Evolutionary conservation across 2,329 filamentous ascomycete genomes (phyloP), one percentile per base, ranked within the genome.

Genomic region (Teratosphaeriaceae sp.): DNA sequence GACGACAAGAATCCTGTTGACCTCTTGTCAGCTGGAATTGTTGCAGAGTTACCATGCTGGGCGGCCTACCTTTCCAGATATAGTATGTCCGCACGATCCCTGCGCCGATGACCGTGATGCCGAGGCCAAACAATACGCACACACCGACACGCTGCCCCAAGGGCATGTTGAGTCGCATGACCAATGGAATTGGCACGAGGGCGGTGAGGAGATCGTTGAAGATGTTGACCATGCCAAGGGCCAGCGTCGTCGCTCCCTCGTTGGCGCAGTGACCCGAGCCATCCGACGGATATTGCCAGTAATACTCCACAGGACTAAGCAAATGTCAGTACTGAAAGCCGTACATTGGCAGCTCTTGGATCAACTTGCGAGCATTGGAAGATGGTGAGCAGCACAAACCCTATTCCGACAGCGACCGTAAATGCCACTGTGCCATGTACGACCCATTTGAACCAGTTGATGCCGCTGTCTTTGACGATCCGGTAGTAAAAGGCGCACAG

Each of bases 401-500:
- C 53, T n/a, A 71, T 48, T 7, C 65, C 59, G 4, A 68, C 61
- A 1, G 49, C 56, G 4, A 68, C 30, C 2, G 63, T 63, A 47
- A 66, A 67, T 8, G 48, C 50, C 22, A 67, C 54, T 22, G 64
- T 66, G 4, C 49, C 51, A 40, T 70, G 67, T 3, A 72, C 54
- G 1, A 64, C 50, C 59, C 61, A 64, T 13, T 51, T 57, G 53
- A 69, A 71, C 56, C 62, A 62, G 1, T 39, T 50, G 38, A 60
- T 63, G 1, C 59, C 60, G 13, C 61, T 62, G 45, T 71, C 67
- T 12, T 61, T 46, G 5, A 70, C 57, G n/a, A 72, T 55, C 13
- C 69, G 63, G 42, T 69, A 71, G 47, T 71, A 72, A 52, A 72
- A 70, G 48, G 57, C 65, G 20, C 71, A 63, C 11, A 72, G 54